phyloP scores from a whole-genome alignment of 1,139 yeast genomes.

The Yamadazyma spencermartinsiae region DNA sequence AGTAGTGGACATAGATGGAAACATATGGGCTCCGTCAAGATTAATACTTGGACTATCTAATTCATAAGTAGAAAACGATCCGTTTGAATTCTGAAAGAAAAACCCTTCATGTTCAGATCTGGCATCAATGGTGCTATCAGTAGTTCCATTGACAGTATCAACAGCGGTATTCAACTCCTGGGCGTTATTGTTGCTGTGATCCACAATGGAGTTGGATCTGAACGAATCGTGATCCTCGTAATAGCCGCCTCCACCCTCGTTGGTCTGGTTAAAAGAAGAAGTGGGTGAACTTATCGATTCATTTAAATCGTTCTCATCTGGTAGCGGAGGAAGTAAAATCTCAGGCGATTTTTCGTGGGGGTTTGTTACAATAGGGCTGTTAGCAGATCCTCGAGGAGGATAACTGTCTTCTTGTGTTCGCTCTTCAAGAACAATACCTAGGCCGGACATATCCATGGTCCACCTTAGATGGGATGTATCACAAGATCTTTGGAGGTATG shows the following conservation, averaged over 20 bases:
- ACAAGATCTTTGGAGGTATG: background rate
- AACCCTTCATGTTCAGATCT: constrained; percentile 10
- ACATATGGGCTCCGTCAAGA: constrained; percentile 20
- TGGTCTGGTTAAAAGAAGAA: background rate
- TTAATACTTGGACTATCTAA: constrained; percentile 31
- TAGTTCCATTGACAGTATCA: background rate
- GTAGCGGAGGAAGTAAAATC: constrained; percentile 40
- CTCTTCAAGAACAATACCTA: constrained; percentile 37
- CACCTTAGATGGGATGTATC: background rate
- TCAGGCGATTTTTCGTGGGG: constrained; percentile 17
- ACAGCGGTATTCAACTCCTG: too few species aligned
- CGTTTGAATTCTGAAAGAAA: constrained; percentile 16
- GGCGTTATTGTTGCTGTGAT: background rate
- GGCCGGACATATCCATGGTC: constrained; percentile 20
- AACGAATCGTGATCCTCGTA: constrained; percentile 1
- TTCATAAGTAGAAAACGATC: constrained; percentile 28
- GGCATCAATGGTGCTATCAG: too few species aligned
- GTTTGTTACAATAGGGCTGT: background rate
- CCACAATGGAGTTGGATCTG: background rate
- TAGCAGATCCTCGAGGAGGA: too few species aligned
- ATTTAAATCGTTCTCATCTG: constrained; percentile 17
- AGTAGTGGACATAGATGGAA: constrained; percentile 20
- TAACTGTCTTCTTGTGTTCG: too few species aligned
- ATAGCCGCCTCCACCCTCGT: background rate
- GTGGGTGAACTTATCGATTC: constrained; percentile 4